A percentile compares a stretch with the other conserved stretches of the same genome.
Conservation (phyloP, 805 yeast genomes). For the Jamesozyma lodderae region DNA sequence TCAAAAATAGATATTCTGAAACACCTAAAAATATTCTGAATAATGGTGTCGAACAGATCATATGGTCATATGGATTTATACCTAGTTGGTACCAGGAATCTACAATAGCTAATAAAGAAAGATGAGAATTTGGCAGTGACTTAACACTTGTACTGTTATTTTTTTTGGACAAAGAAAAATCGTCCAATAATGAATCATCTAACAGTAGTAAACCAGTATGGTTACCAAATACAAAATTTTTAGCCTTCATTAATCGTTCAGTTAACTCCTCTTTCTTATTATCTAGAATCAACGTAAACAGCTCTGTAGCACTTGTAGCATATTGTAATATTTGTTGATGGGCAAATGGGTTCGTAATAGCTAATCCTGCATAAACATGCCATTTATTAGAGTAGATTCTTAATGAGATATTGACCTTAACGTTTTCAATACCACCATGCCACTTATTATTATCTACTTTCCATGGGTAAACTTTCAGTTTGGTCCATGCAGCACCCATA, state of each 20-base stretch:
- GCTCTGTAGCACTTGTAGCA: conserved; percentile 71
- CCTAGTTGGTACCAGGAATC: conserved; percentile 85
- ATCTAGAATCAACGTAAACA: conserved; percentile 76
- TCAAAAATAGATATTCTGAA: conserved; percentile 80
- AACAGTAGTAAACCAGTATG: conserved; percentile 51
- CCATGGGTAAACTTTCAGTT: conserved; percentile 85
- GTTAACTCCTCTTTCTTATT: conserved; percentile 50
- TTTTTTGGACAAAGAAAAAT: conserved; percentile 66
- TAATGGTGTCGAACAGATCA: conserved; percentile 90
- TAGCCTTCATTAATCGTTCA: conserved; percentile 55
- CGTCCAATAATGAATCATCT: conserved; percentile 70
- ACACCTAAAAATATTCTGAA: conserved; percentile 92
- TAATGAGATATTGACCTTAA: conserved; percentile 85
- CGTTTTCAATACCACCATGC: conserved; percentile 93
- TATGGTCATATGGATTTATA: conserved; percentile 91
- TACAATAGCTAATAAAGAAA: conserved; percentile 80
- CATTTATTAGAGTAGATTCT: conserved; percentile 89
- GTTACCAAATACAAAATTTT: conserved; percentile 66
- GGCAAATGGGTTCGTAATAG: conserved; percentile 91
- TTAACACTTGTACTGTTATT: conserved; percentile 31
- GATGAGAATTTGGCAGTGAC: conserved; percentile 68
- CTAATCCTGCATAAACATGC: conserved; percentile 97
- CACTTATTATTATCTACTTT: conserved; percentile 42
- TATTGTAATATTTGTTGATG: conserved; percentile 87
- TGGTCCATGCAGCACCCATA: conserved; percentile 96